Percentiles rank a stretch among this genome's conserved stretches.
These are phyloP conservation scores for Isoetes engelmannii DNA, from an alignment of 83 land plant genomes.

Conservation along the genomic window DNA sequence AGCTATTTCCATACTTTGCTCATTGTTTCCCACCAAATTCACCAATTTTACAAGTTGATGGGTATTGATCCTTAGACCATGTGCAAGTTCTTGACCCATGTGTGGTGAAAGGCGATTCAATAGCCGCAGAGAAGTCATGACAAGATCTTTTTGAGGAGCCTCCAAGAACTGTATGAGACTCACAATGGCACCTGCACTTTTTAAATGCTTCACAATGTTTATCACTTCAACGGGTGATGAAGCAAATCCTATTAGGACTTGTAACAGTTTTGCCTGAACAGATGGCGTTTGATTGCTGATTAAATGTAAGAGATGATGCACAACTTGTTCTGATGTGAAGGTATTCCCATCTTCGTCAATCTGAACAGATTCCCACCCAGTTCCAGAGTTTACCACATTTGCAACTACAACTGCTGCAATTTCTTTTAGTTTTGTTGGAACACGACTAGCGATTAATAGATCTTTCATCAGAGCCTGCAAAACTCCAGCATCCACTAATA, in stretches of 20 bases:
- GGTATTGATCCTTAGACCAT: slow-evolving; percentile 63
- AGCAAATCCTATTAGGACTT: slow-evolving; percentile 81
- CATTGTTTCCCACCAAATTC: slow-evolving; percentile 52
- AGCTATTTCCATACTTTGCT: slow-evolving; percentile 79
- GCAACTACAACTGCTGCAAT: slow-evolving; percentile 86
- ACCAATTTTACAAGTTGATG: slow-evolving; percentile 82
- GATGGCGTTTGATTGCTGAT: slow-evolving; percentile 95
- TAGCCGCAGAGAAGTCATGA: slow-evolving; percentile 63
- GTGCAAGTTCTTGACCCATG: slow-evolving; percentile 89
- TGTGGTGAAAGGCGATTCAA: slow-evolving; percentile 67
- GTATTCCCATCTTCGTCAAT: slow-evolving; percentile 66
- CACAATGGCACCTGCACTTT: slow-evolving; percentile 83
- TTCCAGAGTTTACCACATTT: slow-evolving; percentile 69
- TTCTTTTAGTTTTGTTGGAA: slow-evolving; percentile 74
- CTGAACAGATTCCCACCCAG: slow-evolving; percentile 48
- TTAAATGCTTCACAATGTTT: slow-evolving; percentile 66
- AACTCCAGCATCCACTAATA: slow-evolving; percentile 72
- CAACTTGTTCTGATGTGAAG: slow-evolving; percentile 65
- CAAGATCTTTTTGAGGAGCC: slow-evolving; percentile 79
- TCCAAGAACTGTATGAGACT: slow-evolving; percentile 93
- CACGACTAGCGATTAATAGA: slow-evolving; percentile 77
- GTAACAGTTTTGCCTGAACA: slow-evolving; percentile 80
- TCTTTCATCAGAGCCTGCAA: slow-evolving; percentile 80
- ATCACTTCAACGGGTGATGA: slow-evolving; percentile 49
- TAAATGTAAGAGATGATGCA: slow-evolving; percentile 74